These are phyloP conservation scores for Hanseniaspora lachancei DNA, from an alignment of 805 yeast species.

Conservation along the genomic window DNA sequence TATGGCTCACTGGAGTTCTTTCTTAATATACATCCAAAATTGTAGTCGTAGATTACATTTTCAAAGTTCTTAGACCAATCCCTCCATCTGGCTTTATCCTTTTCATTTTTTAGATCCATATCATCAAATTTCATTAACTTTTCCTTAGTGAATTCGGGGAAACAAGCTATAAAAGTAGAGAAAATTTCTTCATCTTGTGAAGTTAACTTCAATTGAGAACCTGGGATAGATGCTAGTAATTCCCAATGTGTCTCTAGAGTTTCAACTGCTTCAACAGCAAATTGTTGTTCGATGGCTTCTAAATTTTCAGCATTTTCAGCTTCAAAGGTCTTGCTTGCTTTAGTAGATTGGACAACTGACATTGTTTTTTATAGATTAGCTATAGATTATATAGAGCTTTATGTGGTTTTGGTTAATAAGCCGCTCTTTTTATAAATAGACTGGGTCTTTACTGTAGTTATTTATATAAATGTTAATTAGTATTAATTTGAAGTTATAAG, in stretches of 20 bases:
- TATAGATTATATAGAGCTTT: too few relatives aligned
- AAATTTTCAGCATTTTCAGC: constrained; percentile 89
- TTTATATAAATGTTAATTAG: too few relatives aligned
- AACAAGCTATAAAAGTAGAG: constrained; percentile 45
- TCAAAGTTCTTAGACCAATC: constrained; percentile 70
- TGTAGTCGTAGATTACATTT: constrained; percentile 69
- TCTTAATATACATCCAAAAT: constrained; percentile 89
- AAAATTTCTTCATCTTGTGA: constrained; percentile 60
- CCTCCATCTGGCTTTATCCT: constrained; percentile 87
- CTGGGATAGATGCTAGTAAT: constrained; percentile 57
- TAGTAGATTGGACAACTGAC: constrained; percentile 5
- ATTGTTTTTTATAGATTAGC: too few relatives aligned
- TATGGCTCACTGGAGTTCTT: constrained; percentile 60
- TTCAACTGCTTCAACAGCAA: constrained; percentile 92
- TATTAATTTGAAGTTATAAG: too few relatives aligned
- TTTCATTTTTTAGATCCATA: constrained; percentile 64
- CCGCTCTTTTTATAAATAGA: too few relatives aligned
- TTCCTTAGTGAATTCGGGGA: constrained; percentile 75
- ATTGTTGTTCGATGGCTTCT: constrained; percentile 93
- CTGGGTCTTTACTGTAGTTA: too few relatives aligned
- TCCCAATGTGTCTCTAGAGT: constrained; percentile 94
- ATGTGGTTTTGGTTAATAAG: background rate
- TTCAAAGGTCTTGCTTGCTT: constrained; percentile 34
- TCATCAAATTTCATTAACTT: constrained; percentile 51
- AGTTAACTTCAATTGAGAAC: constrained; percentile 65